Conservation (phyloP, 352 stramenopile genomes). For the Peronospora tabacina region DNA sequence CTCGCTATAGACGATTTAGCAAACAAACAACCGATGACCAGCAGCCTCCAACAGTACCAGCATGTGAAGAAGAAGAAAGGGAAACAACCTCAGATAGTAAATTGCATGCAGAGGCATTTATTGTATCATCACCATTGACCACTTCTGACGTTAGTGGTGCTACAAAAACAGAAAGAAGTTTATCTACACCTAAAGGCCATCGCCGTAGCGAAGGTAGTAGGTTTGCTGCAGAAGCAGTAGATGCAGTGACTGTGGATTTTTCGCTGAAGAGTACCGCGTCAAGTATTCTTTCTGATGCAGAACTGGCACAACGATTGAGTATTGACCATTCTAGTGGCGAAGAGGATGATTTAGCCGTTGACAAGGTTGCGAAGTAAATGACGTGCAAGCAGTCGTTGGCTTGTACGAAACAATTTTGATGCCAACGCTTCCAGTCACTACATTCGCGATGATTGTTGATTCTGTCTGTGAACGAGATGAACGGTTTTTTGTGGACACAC, state of each 20-base stretch:
- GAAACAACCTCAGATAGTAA: slow-evolving; percentile 6
- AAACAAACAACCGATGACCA: slow-evolving; percentile 34
- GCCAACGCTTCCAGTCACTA: background rate
- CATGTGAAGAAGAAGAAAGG: slow-evolving; percentile 8
- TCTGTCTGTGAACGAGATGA: background rate
- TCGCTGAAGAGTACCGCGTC: slow-evolving; percentile 39
- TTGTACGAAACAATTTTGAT: background rate
- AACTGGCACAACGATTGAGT: slow-evolving; percentile 45
- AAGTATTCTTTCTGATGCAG: slow-evolving; percentile 46
- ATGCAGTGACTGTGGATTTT: slow-evolving; percentile 18
- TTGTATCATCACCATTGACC: slow-evolving; percentile 6
- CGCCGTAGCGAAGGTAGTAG: slow-evolving; percentile 28
- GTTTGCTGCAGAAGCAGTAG: slow-evolving; percentile 1
- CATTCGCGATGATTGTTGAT: background rate
- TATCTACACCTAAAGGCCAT: slow-evolving; percentile 12
- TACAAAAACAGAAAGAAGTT: slow-evolving; percentile 7
- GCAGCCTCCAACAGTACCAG: background rate
- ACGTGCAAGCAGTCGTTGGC: background rate
- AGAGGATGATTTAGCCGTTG: slow-evolving; percentile 27
- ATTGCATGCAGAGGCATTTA: background rate
- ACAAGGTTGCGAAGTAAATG: slow-evolving; percentile 16
- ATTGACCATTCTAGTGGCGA: slow-evolving; percentile 33
- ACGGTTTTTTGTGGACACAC: background rate
- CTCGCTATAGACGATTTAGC: slow-evolving; percentile 49
- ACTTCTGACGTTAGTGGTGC: slow-evolving; percentile 3